These are phyloP conservation scores for Penicillium mononematosum DNA, from an alignment of 495 filamentous ascomycete species.

Conservation along the genomic window DNA sequence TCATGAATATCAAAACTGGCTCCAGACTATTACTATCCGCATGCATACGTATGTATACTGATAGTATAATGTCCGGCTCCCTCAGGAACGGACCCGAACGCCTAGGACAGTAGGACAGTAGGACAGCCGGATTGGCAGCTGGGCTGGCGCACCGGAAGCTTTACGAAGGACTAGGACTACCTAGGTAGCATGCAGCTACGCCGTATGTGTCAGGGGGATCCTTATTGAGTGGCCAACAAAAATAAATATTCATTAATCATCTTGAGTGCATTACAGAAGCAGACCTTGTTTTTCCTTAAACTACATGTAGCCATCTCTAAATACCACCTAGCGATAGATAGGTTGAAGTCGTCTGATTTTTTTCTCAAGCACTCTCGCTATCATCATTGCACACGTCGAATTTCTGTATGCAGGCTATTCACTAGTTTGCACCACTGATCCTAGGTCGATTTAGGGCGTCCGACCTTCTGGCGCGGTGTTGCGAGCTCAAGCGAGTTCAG, in stretches of 20 bases:
- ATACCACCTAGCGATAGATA: background rate
- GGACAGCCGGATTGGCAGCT: constrained; percentile 13
- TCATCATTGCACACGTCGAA: background rate
- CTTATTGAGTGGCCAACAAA: background rate
- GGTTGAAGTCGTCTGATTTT: background rate
- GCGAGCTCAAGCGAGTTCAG: constrained; percentile 61
- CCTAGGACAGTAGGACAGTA: constrained; percentile 14
- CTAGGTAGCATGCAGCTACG: background rate
- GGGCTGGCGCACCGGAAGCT: constrained; percentile 5
- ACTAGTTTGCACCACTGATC: background rate
- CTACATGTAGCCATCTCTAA: background rate
- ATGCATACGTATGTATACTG: background rate
- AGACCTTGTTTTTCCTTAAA: background rate
- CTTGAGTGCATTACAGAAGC: background rate
- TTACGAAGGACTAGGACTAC: constrained; percentile 3
- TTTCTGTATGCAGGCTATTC: background rate
- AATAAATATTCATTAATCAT: background rate
- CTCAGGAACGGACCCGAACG: background rate
- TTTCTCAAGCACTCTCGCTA: background rate
- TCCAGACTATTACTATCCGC: background rate
- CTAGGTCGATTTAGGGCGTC: constrained; percentile 38
- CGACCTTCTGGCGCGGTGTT: constrained; percentile 31
- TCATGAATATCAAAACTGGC: background rate
- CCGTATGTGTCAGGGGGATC: background rate
- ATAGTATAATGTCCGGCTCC: background rate